Evolutionary conservation across 164 flowering plant genomes (phyloP), one percentile per base, ranked within the genome.

Genomic region (Dillenia suffruticosa): DNA sequence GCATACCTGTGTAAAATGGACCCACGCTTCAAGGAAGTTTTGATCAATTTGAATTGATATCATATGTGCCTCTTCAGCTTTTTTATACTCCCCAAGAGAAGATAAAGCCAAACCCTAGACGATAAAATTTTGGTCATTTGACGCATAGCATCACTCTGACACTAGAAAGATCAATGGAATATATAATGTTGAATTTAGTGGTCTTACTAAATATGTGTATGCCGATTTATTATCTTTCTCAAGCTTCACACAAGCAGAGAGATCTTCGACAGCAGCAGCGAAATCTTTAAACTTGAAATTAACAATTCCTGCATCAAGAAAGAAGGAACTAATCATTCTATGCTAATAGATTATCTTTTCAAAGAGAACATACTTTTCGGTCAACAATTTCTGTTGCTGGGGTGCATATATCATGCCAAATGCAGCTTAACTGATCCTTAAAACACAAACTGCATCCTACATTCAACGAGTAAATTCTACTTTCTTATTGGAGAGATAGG

Each of bases 241-340:
- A 72, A 82, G 74, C 72, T 61, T 76, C 70, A 94, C 82, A 79
- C 97, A 94, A 44, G 80, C 70, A 62, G 96, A 79, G 43, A 94
- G 75, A 74, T 94, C 98, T 64, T 82, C 72, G 48, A 85, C 84
- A 66, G 98, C 95, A 62, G 93, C 90, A 69, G 74, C 64, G 64
- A 83, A 94, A 71, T 89, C 87, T 76, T 89, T 94, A 66, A 80
- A 89, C 80, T 91, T 94, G 79, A 81, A 94, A 72, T 82, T 83
- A 51, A 89, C 90, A 69, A 94, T 86, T 62, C 98, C 98, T 94
- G 90, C 78, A 86, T 19, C 55, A 26, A 26, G 40, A 26, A 26
- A 26, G 5, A 26, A 26, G 40, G 40, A 26, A 26, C 40, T 26
- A 26, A 1, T 26, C 5, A 26, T 26, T 26, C 5, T 2, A 26